Evolutionary conservation across 2,329 filamentous ascomycete genomes (phyloP).

Genomic region (Fusarium nematophilum): DNA sequence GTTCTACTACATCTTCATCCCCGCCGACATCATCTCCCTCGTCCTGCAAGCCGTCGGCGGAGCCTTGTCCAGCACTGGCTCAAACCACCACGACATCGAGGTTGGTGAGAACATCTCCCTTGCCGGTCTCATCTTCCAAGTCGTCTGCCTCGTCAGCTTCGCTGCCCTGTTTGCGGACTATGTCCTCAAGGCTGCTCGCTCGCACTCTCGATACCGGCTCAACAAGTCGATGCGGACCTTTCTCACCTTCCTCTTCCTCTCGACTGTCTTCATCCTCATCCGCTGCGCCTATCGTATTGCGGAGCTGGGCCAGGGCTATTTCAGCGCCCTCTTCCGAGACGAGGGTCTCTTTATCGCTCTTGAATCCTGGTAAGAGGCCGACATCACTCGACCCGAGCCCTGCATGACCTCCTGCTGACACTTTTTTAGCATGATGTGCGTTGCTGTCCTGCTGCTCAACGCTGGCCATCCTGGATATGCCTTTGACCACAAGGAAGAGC

Average conservation of each 20-base stretch:
- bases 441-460: slow-evolving; percentile 37
- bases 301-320: slow-evolving; percentile 68
- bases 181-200: slow-evolving; percentile 45
- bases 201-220: slow-evolving; percentile 44
- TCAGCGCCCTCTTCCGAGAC: slow-evolving; percentile 40
- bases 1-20: slow-evolving; percentile 47
- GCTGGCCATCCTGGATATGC: slow-evolving; percentile 37
- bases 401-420: slow-evolving; percentile 11
- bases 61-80: slow-evolving; percentile 54
- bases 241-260: slow-evolving; percentile 58
- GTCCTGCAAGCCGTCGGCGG: slow-evolving; percentile 64
- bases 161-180: slow-evolving; percentile 56
- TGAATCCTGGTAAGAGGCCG: slow-evolving; percentile 36
- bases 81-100: slow-evolving; percentile 44
- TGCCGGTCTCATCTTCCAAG: slow-evolving; percentile 63
- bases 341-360: slow-evolving; percentile 41
- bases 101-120: slow-evolving; percentile 61
- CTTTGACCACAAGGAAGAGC: slow-evolving; percentile 10
- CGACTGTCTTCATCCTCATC: slow-evolving; percentile 66
- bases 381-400: not conserved
- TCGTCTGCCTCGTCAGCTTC: slow-evolving; percentile 61
- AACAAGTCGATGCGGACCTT: slow-evolving; percentile 59
- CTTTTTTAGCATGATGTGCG: slow-evolving; percentile 34
- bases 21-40: slow-evolving; percentile 63
- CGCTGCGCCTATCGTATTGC: slow-evolving; percentile 69